These are phyloP conservation scores for Epichloe baconii DNA, from an alignment of 2,329 filamentous ascomycete genomes.

Conservation along the genomic window DNA sequence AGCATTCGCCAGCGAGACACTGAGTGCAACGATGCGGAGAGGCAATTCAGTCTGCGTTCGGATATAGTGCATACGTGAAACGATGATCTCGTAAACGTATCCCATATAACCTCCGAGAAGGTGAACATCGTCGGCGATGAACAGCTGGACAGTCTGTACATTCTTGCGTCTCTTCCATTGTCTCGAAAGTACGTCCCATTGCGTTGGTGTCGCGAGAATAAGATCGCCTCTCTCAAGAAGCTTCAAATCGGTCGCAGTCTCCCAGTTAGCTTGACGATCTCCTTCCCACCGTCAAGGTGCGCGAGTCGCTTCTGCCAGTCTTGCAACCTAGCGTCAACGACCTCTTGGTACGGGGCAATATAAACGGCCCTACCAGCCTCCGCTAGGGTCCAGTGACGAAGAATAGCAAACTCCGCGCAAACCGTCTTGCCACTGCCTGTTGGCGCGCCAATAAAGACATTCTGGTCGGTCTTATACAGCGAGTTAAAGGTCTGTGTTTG, in stretches of 20 bases:
- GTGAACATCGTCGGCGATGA: slow-evolving; percentile 92
- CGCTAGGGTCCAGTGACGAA: slow-evolving; percentile 64
- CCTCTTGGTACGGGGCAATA: slow-evolving; percentile 85
- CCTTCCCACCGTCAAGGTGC: slow-evolving; percentile 66
- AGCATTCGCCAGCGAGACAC: slow-evolving; percentile 85
- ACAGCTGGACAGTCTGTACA: slow-evolving; percentile 75
- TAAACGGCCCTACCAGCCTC: slow-evolving; percentile 69
- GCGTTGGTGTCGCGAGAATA: slow-evolving; percentile 78
- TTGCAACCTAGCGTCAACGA: slow-evolving; percentile 67
- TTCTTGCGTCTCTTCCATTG: slow-evolving; percentile 97
- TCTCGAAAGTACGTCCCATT: slow-evolving; percentile 92
- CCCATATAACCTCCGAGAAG: slow-evolving; percentile 78
- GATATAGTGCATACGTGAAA: slow-evolving; percentile 97
- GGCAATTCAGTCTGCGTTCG: slow-evolving; percentile 73
- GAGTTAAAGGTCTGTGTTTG: slow-evolving; percentile 97
- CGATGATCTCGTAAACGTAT: slow-evolving; percentile 87
- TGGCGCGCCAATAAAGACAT: slow-evolving; percentile 84
- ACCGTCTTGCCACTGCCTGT: slow-evolving; percentile 94
- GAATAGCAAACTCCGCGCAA: slow-evolving; percentile 84
- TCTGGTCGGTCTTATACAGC: slow-evolving; percentile 80
- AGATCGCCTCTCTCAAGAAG: slow-evolving; percentile 78
- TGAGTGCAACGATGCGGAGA: slow-evolving; percentile 77
- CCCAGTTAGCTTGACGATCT: slow-evolving; percentile 89
- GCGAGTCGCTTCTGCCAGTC: slow-evolving; percentile 76
- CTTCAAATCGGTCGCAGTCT: slow-evolving; percentile 82